Evolutionary conservation across 768 basidiomycete genomes (phyloP).

Genomic region (Piloderma croceum): DNA sequence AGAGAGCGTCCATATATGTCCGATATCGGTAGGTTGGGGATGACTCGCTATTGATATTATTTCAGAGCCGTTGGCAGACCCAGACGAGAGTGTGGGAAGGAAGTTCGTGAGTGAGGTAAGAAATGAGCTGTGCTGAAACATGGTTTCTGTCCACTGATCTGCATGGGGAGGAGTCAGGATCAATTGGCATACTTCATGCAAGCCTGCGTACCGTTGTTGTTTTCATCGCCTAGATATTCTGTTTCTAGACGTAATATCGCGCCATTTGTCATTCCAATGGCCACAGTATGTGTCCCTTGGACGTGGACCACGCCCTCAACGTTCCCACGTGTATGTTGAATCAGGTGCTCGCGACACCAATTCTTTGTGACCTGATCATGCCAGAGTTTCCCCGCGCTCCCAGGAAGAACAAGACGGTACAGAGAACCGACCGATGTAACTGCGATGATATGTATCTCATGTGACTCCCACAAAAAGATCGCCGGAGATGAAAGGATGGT

Average conservation of each 20-base stretch:
- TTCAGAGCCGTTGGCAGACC: constrained; percentile 44
- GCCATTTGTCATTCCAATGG: constrained; percentile 56
- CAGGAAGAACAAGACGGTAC: constrained; percentile 65
- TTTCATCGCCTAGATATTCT: constrained; percentile 48
- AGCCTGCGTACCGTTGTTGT: constrained; percentile 48
- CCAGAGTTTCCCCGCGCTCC: constrained; percentile 52
- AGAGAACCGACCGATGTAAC: constrained; percentile 66
- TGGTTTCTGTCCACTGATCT: constrained; percentile 71
- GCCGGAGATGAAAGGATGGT: constrained; percentile 59
- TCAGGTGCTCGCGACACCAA: constrained; percentile 63
- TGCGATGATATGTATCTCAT: constrained; percentile 63
- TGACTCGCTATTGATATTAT: constrained; percentile 69
- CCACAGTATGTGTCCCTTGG: constrained; percentile 62
- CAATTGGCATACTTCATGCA: constrained; percentile 8
- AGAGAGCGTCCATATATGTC: constrained; percentile 78
- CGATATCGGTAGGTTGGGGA: constrained; percentile 71
- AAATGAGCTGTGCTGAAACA: constrained; percentile 62
- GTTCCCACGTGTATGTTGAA: constrained; percentile 46
- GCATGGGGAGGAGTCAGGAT: constrained; percentile 12
- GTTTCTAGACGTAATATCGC: constrained; percentile 66
- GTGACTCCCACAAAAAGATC: constrained; percentile 43
- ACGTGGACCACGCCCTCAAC: constrained; percentile 50
- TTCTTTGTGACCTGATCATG: constrained; percentile 44
- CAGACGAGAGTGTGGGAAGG: constrained; percentile 47
- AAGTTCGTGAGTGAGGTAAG: constrained; percentile 63